Percentiles rank a stretch among this genome's conserved stretches.
Evolutionary conservation across 768 basidiomycete genomes (phyloP).

Genomic region (Tulasnella sp.): DNA sequence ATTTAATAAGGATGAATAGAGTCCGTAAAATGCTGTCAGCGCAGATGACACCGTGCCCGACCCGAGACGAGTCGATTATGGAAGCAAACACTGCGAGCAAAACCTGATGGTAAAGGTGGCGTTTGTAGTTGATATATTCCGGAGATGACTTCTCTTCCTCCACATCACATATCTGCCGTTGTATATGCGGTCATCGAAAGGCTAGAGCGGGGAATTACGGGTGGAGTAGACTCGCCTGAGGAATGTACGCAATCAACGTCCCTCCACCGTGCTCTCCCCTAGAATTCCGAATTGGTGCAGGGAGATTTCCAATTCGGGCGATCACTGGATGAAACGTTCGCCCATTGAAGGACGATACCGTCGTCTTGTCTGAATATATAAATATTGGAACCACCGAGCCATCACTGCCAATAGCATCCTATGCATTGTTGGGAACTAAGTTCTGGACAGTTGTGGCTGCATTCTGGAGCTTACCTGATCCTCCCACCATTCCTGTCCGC

Average conservation of each 20-base stretch:
- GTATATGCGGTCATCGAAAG: too few species aligned
- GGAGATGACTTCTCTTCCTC: conserved; percentile 1
- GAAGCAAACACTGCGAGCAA: background rate
- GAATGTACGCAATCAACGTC: background rate
- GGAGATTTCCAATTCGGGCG: background rate
- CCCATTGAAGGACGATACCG: background rate
- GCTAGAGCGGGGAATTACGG: too few species aligned
- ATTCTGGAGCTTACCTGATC: background rate
- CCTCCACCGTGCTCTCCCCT: conserved; percentile 4
- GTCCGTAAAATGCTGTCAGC: background rate
- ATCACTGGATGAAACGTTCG: background rate
- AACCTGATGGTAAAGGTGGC: background rate
- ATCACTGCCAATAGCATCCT: background rate
- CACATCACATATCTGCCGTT: background rate
- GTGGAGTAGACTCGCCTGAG: background rate
- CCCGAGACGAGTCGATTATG: background rate
- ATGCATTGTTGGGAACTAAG: too few species aligned
- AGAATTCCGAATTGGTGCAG: background rate
- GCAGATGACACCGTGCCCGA: background rate
- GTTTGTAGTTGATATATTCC: conserved; percentile 3
- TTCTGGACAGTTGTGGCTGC: too few species aligned
- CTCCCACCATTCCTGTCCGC: background rate
- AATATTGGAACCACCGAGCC: background rate
- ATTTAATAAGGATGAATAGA: background rate
- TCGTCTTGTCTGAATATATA: background rate